These are phyloP conservation scores for Psilocybe cubensis DNA, from an alignment of 768 basidiomycete species.

Conservation along the genomic window DNA sequence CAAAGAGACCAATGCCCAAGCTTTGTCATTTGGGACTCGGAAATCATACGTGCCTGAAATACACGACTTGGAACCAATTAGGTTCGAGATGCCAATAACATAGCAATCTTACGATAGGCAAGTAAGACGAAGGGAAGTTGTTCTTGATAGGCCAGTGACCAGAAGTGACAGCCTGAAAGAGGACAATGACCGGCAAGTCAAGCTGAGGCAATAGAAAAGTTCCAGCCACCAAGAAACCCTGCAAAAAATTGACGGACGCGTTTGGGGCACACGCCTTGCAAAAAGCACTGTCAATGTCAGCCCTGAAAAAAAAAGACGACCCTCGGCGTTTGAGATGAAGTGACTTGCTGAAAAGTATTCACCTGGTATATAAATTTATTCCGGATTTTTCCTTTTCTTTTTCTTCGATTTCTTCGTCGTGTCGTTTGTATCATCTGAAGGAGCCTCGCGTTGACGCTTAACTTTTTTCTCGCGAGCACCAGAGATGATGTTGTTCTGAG, in stretches of 20 bases:
- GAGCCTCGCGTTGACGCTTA: constrained; percentile 33
- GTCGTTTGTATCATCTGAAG: constrained; percentile 22
- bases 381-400: constrained; percentile 33
- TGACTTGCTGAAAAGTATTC: not conserved
- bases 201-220: not conserved
- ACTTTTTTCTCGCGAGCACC: constrained; percentile 31
- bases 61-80: not conserved
- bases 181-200: not conserved
- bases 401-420: constrained; percentile 36
- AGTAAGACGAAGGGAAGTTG: not conserved
- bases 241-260: not conserved
- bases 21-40: too few species aligned
- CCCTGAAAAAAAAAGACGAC: not conserved
- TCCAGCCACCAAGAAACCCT: not conserved
- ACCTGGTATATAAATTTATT: constrained; percentile 4
- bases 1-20: too few species aligned
- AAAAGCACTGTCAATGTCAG: constrained; percentile 12
- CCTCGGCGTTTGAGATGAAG: not conserved
- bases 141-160: not conserved
- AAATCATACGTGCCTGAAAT: too few species aligned
- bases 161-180: not conserved
- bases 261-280: constrained; percentile 5
- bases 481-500: constrained; percentile 21
- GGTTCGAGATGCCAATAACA: too few species aligned
- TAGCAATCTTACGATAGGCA: not conserved